Evolutionary conservation across 2,329 filamentous ascomycete species (phyloP).

Genomic region (Botryotinia calthae): DNA sequence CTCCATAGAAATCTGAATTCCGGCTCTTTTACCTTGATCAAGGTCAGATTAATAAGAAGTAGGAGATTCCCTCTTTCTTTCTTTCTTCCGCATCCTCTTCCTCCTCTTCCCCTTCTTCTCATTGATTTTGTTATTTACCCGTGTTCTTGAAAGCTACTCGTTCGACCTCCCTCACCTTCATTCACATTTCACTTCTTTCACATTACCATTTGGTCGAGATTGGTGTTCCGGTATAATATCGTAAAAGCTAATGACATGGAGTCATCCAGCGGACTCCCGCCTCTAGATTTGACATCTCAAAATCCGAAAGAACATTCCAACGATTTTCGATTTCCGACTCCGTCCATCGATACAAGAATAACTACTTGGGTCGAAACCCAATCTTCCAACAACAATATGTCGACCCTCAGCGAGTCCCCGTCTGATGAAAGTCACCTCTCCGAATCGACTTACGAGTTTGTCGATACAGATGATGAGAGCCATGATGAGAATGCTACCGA

Average conservation of each 20-base stretch:
- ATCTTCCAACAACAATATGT: constrained; percentile 33
- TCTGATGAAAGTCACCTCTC: constrained; percentile 37
- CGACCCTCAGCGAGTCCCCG: constrained; percentile 32
- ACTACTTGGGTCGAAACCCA: constrained; percentile 35
- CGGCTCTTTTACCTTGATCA: not conserved
- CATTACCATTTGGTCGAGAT: not conserved
- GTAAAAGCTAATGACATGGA: constrained; percentile 38
- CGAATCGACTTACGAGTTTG: constrained; percentile 39
- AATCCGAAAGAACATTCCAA: constrained; percentile 24
- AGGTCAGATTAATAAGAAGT: constrained; percentile 2
- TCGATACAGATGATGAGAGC: constrained; percentile 39
- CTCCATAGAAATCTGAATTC: constrained; percentile 4
- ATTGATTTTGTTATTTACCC: constrained; percentile 5
- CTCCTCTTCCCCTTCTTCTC: not conserved
- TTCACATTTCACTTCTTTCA: not conserved
- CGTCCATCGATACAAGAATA: constrained; percentile 33
- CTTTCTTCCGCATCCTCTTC: not conserved
- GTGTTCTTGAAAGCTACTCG: not conserved
- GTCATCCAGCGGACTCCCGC: constrained; percentile 30
- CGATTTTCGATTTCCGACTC: constrained; percentile 32
- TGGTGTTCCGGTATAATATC: constrained; percentile 6
- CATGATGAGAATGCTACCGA: constrained; percentile 39
- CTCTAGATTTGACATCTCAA: constrained; percentile 22
- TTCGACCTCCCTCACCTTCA: constrained; percentile 4
- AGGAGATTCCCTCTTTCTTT: not conserved